Conservation (phyloP, 2,329 filamentous ascomycete genomes). For the Fusarium torreyae region DNA sequence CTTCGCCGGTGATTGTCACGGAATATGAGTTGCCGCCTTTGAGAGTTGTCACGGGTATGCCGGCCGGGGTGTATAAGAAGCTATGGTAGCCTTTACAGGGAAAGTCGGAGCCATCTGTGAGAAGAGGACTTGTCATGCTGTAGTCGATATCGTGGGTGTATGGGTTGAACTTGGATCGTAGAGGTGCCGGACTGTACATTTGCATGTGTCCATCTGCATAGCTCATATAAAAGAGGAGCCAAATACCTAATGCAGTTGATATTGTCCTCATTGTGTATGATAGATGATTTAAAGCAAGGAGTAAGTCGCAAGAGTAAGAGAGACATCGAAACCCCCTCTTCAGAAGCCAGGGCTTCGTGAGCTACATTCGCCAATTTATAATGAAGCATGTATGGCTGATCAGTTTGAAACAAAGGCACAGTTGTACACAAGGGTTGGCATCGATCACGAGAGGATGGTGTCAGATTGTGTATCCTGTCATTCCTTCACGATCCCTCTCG, state of each 20-base stretch:
- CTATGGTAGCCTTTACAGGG: slow-evolving; percentile 77
- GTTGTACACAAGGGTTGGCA: not conserved
- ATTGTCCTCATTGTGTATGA: not conserved
- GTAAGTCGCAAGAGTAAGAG: too few species aligned
- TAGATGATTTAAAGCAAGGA: not conserved
- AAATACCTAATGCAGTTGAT: not conserved
- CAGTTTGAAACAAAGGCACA: not conserved
- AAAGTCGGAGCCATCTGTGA: slow-evolving; percentile 73
- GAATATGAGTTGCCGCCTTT: slow-evolving; percentile 66
- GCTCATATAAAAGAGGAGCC: not conserved
- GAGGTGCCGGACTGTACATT: slow-evolving; percentile 64
- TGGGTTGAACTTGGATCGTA: slow-evolving; percentile 67
- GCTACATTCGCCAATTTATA: not conserved
- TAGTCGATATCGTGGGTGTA: slow-evolving; percentile 72
- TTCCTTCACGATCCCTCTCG: not conserved
- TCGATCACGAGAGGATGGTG: not conserved
- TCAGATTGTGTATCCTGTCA: not conserved
- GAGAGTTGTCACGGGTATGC: slow-evolving; percentile 66
- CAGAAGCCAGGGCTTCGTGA: not conserved
- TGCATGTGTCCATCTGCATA: slow-evolving; percentile 63
- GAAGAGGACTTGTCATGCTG: slow-evolving; percentile 77
- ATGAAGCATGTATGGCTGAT: not conserved
- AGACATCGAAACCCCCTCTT: too few species aligned
- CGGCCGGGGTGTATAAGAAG: slow-evolving; percentile 49
- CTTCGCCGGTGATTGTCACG: slow-evolving; percentile 68